Conservation (phyloP, 495 filamentous ascomycete genomes). For the Penicillium cataractarum region DNA sequence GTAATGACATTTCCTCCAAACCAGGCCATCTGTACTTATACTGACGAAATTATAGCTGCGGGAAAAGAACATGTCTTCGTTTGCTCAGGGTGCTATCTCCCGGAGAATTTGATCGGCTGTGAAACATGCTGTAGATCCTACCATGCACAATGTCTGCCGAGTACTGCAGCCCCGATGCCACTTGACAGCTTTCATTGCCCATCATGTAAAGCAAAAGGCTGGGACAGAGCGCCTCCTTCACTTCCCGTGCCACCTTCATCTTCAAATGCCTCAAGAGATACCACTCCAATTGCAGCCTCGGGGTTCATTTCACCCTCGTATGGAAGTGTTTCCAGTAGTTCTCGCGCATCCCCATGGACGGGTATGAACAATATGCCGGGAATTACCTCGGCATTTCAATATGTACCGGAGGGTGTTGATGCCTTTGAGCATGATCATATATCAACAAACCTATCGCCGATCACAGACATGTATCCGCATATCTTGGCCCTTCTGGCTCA, state of each 20-base stretch:
- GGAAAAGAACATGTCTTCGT: conserved; percentile 40
- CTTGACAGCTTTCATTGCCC: conserved; percentile 30
- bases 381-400: neutral
- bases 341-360: neutral
- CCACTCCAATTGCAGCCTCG: conserved; percentile 14
- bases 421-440: conserved; percentile 5
- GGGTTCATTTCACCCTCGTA: conserved; percentile 8
- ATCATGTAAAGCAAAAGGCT: conserved; percentile 29
- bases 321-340: conserved; percentile 1
- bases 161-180: neutral
- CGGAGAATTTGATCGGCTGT: conserved; percentile 34
- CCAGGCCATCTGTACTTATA: neutral
- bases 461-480: conserved; percentile 21
- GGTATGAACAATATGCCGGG: neutral
- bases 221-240: conserved; percentile 30
- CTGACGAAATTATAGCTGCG: conserved; percentile 17
- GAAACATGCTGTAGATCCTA: conserved; percentile 42
- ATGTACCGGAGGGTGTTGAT: conserved; percentile 1
- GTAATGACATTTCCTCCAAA: conserved; percentile 14
- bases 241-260: conserved; percentile 12
- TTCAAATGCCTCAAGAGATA: conserved; percentile 17
- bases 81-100: conserved; percentile 35
- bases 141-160: conserved; percentile 33
- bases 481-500: conserved; percentile 16
- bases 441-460: conserved; percentile 10